These are phyloP conservation scores for Arabis hirsuta DNA, from an alignment of 345 rosid species.

Conservation along the genomic window DNA sequence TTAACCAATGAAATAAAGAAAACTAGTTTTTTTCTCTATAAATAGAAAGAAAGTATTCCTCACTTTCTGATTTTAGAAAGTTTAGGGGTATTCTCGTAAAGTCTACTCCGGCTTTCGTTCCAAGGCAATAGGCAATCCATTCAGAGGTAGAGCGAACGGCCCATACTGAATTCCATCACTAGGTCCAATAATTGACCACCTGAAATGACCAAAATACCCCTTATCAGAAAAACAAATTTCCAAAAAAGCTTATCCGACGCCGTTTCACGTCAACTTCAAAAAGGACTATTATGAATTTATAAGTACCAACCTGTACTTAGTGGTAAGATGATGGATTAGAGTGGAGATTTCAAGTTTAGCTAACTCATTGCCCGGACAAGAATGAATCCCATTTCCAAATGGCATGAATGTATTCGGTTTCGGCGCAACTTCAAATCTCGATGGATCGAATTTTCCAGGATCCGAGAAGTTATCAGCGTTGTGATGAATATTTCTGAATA, in stretches of 20 bases:
- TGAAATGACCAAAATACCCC: conserved; percentile 42
- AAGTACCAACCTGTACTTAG: conserved; percentile 79
- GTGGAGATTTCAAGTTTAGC: conserved; percentile 78
- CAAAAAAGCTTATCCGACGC: neutral
- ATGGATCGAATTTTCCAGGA: conserved; percentile 81
- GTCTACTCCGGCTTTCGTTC: conserved; percentile 43
- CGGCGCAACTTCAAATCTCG: conserved; percentile 76
- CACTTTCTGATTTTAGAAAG: conserved; percentile 38
- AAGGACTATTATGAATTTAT: neutral
- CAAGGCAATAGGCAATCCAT: conserved; percentile 80
- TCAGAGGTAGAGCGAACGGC: conserved; percentile 83
- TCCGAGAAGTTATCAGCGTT: conserved; percentile 66
- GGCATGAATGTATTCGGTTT: conserved; percentile 93
- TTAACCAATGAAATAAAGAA: neutral
- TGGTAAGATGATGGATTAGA: conserved; percentile 86
- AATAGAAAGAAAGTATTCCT: neutral
- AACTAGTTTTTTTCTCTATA: conserved; percentile 8
- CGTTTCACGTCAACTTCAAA: neutral
- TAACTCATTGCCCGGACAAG: conserved; percentile 90
- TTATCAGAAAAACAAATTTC: conserved; percentile 47
- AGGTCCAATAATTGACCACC: conserved; percentile 62
- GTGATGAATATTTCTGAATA: conserved; percentile 89
- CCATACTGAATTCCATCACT: conserved; percentile 76
- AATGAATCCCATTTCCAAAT: conserved; percentile 85
- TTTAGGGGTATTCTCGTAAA: conserved; percentile 1